Conservation (phyloP, 495 filamentous ascomycete species). For the Viridothelium virens region DNA sequence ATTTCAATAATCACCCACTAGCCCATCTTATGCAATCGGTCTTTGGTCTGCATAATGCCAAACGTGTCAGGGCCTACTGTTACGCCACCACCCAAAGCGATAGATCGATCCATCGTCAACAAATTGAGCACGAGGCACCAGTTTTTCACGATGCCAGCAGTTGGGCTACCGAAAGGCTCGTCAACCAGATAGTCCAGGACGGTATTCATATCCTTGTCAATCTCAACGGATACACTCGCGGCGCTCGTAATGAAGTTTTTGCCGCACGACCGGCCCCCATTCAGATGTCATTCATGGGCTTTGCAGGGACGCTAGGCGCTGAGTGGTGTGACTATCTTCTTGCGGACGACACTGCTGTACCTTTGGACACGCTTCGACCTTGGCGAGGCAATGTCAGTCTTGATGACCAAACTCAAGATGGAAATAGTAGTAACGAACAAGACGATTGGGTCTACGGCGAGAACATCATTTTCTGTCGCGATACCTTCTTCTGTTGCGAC, state of each 20-base stretch:
- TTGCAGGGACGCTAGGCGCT: constrained; percentile 90
- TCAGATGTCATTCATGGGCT: constrained; percentile 99
- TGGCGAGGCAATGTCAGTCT: constrained; percentile 65
- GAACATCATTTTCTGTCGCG: constrained; percentile 89
- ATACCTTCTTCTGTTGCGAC: constrained; percentile 98
- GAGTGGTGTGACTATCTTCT: constrained; percentile 99
- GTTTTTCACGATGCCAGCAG: constrained; percentile 81
- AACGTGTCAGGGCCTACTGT: constrained; percentile 74
- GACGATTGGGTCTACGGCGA: constrained; percentile 93
- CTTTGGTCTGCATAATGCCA: constrained; percentile 78
- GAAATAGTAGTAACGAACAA: constrained; percentile 53
- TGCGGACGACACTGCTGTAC: constrained; percentile 82
- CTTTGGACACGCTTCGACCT: constrained; percentile 69
- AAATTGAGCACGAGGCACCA: constrained; percentile 91
- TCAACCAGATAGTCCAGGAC: constrained; percentile 87
- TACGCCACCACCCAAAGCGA: constrained; percentile 96
- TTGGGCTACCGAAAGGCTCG: constrained; percentile 78
- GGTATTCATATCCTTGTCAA: constrained; percentile 96
- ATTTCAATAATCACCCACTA: constrained; percentile 98
- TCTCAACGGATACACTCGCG: constrained; percentile 93
- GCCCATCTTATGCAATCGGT: constrained; percentile 98
- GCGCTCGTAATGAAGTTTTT: constrained; percentile 96
- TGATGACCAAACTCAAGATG: constrained; percentile 61
- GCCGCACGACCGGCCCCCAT: constrained; percentile 91
- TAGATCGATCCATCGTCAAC: constrained; percentile 79